These are phyloP conservation scores for Clitopilus hobsonii DNA, from an alignment of 768 basidiomycete genomes.

Conservation along the genomic window DNA sequence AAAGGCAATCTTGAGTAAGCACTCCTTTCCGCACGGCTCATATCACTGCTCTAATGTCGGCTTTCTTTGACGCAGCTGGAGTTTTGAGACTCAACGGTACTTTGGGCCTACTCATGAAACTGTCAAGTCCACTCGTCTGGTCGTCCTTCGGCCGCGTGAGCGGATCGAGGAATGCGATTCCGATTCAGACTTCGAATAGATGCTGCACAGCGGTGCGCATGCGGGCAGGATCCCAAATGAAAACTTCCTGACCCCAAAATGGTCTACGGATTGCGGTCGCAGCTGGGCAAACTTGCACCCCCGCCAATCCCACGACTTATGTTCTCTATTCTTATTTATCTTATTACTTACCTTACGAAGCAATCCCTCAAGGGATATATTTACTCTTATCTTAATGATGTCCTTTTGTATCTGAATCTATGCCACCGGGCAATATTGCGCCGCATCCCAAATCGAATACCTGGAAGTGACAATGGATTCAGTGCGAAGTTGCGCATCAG, in stretches of 20 bases:
- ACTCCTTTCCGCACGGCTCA: not conserved
- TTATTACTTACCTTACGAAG: too few species aligned
- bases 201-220: not conserved
- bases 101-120: conserved; percentile 53
- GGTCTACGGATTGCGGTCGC: not conserved
- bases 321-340: too few species aligned
- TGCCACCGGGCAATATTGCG: too few species aligned
- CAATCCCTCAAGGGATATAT: too few species aligned
- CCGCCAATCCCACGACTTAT: not conserved
- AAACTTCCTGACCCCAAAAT: not conserved
- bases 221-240: not conserved
- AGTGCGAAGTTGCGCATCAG: too few species aligned
- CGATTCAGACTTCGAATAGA: conserved; percentile 35
- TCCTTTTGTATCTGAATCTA: too few species aligned
- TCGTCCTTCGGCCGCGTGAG: conserved; percentile 36
- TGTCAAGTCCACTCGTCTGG: conserved; percentile 45
- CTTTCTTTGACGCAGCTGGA: conserved; percentile 39
- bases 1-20: conserved; percentile 55
- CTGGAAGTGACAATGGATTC: too few species aligned
- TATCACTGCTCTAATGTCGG: conserved; percentile 10
- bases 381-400: too few species aligned
- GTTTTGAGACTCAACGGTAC: conserved; percentile 66
- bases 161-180: conserved; percentile 26
- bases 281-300: not conserved
- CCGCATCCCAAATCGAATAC: too few species aligned